Evolutionary conservation across 805 yeast species (phyloP).

Genomic region (Yarrowia bubula): DNA sequence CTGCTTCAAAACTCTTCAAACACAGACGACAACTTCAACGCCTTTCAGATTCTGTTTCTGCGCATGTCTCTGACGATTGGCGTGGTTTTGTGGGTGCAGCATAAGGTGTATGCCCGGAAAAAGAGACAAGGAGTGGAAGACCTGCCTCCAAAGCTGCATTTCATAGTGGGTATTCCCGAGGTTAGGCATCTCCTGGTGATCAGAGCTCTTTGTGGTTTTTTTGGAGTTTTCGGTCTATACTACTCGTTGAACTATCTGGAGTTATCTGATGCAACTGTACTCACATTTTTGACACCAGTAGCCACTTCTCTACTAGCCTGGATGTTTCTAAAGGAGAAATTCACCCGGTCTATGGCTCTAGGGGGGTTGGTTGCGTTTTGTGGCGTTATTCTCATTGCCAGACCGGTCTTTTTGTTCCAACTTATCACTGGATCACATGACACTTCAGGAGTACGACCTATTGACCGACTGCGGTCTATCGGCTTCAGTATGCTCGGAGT

Average conservation of each 20-base stretch:
- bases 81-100: slow-evolving; percentile 44
- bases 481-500: slow-evolving; percentile 64
- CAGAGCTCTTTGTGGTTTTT: slow-evolving; percentile 72
- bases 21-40: slow-evolving; percentile 64
- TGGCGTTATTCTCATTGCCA: slow-evolving; percentile 79
- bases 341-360: slow-evolving; percentile 61
- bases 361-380: slow-evolving; percentile 66
- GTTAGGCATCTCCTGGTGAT: slow-evolving; percentile 52
- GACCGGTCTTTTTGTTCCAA: slow-evolving; percentile 73
- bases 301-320: slow-evolving; percentile 74
- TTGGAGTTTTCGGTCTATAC: slow-evolving; percentile 79
- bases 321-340: slow-evolving; percentile 61
- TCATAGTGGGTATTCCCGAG: slow-evolving; percentile 56
- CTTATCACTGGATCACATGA: background rate
- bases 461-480: slow-evolving; percentile 59
- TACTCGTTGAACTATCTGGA: slow-evolving; percentile 70
- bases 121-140: slow-evolving; percentile 45
- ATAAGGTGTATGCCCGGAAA: slow-evolving; percentile 53
- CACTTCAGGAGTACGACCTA: slow-evolving; percentile 41
- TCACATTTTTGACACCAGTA: slow-evolving; percentile 75
- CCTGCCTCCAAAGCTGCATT: slow-evolving; percentile 42
- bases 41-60: slow-evolving; percentile 71
- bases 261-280: slow-evolving; percentile 76
- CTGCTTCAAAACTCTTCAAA: slow-evolving; percentile 58
- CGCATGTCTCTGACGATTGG: slow-evolving; percentile 67